Base-by-base conservation (phyloP, 2,329 filamentous ascomycete species). In the Decorospora gaudefroyi region DNA sequence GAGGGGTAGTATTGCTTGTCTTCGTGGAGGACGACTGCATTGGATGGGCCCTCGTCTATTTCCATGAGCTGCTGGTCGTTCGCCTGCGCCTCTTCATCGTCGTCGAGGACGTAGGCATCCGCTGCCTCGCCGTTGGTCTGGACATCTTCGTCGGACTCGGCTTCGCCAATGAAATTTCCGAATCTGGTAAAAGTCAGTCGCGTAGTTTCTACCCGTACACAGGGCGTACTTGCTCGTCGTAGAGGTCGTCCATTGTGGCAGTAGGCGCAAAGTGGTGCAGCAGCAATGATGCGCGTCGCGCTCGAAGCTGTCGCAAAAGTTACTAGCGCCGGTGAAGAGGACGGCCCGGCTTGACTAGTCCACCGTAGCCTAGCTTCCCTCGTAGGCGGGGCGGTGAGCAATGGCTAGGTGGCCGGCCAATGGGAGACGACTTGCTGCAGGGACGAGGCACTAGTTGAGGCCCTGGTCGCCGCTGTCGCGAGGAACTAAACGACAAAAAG, bases 1-100 rank as follows among this genome's bases (percentile, higher is more conserved):
- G 91, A 96, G 19, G 93, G 93, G 68, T 99, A 99, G 73, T 99
- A 99, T 70, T 97, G 93, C 72, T 99, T 99, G 75, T 99, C 93
- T 78, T 99, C 93, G 74, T 99, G 93, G 31, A 99, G 81, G 45
- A 99, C 82, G n/a, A 99, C 90, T 37, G 93, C 92, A 71, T 97
- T 99, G 4, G 91, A 96, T 3, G 92, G 88, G 10, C 88, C 90
- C 34, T 91, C 86, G 67, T 97, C 92, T 29, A 97, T 76, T 64
- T 97, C 89, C 92, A 99, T 97, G 61, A 93, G 76, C 73, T 96
- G 88, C 69, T 95, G 86, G 31, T 87, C 86, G 25, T 84, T 79
- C 27, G 73, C 76, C 16, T 53, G 50, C 18, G 56, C 67, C 31
- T 71, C 70, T 3, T 67, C 68, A 39, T 82, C 69, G 49, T 79